A percentile compares a stretch with the other conserved stretches of the same genome.
phyloP scores from a whole-genome alignment of 2,329 filamentous ascomycete genomes.

The Graphiopsis chlorocephala region DNA sequence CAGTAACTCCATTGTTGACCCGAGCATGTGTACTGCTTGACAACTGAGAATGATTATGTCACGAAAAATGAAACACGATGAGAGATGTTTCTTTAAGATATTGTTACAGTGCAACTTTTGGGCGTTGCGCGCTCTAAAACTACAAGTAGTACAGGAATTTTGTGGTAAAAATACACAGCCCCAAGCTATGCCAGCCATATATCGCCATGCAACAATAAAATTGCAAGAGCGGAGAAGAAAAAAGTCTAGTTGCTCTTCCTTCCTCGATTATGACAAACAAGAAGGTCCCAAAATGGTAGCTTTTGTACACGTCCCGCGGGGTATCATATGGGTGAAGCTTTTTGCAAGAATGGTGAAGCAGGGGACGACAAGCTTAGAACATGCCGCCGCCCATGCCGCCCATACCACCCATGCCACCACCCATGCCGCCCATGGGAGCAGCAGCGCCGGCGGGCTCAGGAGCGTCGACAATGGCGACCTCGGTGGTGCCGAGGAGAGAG shows the following conservation, averaged over 20 bases:
- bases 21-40: neutral
- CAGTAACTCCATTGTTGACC: neutral
- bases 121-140: neutral
- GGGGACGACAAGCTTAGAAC: constrained; percentile 49
- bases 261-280: constrained; percentile 3
- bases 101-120: neutral
- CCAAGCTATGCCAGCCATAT: constrained; percentile 2
- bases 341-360: neutral
- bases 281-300: constrained; percentile 13
- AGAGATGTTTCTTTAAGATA: neutral
- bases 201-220: constrained; percentile 3
- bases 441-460: constrained; percentile 77
- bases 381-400: constrained; percentile 59
- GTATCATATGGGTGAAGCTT: constrained; percentile 14
- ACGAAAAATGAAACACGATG: neutral
- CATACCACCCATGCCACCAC: constrained; percentile 60
- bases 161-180: constrained; percentile 3
- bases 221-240: constrained; percentile 1
- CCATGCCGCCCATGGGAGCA: constrained; percentile 44
- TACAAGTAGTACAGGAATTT: neutral
- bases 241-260: neutral
- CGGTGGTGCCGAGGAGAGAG: constrained; percentile 93
- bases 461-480: constrained; percentile 96
- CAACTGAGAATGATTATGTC: neutral
- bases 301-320: constrained; percentile 15